phyloP scores from a whole-genome alignment of 140 eudicot genomes.

The Flaveria floridana region DNA sequence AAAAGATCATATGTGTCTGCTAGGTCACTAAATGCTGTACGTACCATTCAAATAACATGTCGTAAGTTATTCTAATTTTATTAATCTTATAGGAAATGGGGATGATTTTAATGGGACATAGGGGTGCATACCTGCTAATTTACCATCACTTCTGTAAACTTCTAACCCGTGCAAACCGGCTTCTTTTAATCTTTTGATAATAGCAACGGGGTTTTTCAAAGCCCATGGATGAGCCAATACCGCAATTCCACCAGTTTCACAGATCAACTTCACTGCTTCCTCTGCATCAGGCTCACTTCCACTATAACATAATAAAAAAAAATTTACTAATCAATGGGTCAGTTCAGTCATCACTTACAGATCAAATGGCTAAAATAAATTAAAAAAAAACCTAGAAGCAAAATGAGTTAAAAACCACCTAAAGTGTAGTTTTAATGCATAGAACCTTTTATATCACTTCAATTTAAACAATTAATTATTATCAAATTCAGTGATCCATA shows the following conservation, averaged over 20 bases:
- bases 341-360: not conserved
- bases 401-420: not conserved
- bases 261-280: slow-evolving; percentile 63
- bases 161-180: slow-evolving; percentile 93
- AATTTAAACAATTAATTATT: too few species aligned
- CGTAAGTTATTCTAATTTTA: not conserved
- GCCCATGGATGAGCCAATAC: slow-evolving; percentile 99
- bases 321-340: not conserved
- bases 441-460: too few species aligned
- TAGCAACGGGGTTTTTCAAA: slow-evolving; percentile 63
- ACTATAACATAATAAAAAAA: slow-evolving; percentile 30
- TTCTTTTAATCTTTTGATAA: slow-evolving; percentile 74
- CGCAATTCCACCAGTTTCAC: slow-evolving; percentile 85
- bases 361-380: not conserved
- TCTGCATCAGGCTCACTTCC: slow-evolving; percentile 90
- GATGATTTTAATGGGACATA: not conserved
- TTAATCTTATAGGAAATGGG: too few species aligned
- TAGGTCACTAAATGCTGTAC: slow-evolving; percentile 74
- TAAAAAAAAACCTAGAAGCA: not conserved
- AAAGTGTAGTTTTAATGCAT: not conserved
- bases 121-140: slow-evolving; percentile 59
- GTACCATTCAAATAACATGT: not conserved
- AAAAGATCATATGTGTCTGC: slow-evolving; percentile 74
- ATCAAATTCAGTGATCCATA: too few species aligned
- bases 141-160: slow-evolving; percentile 91